Percentiles rank a stretch among this genome's conserved stretches.
These are phyloP conservation scores for Xylariaceae sp. DNA, from an alignment of 2,329 filamentous ascomycete genomes.

Conservation along the genomic window DNA sequence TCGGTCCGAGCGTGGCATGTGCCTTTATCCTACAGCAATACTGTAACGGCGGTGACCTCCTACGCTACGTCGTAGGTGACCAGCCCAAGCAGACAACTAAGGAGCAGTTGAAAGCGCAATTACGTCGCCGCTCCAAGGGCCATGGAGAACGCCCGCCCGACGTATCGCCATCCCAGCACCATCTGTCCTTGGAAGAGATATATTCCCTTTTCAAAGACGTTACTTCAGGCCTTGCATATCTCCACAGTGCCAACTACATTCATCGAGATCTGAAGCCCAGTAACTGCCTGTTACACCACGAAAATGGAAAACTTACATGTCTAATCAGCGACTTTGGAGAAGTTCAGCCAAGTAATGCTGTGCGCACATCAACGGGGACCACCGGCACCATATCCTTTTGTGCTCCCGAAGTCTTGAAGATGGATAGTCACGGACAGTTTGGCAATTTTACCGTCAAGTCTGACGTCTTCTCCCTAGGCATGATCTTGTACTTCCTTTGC, in stretches of 20 bases:
- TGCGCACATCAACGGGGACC: conserved; percentile 86
- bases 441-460: conserved; percentile 97
- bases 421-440: conserved; percentile 71
- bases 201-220: conserved; percentile 97
- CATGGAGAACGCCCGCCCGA: conserved; percentile 67
- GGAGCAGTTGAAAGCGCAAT: conserved; percentile 86
- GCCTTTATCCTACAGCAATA: conserved; percentile 98
- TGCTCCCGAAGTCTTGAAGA: conserved; percentile 86
- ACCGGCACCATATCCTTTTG: conserved; percentile 98
- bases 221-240: conserved; percentile 85
- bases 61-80: conserved; percentile 81
- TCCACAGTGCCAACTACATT: conserved; percentile 91
- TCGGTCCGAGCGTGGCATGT: conserved; percentile 90
- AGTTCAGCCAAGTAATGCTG: conserved; percentile 82
- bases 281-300: conserved; percentile 87
- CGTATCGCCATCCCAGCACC: conserved; percentile 49
- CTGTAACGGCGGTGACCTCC: conserved; percentile 90
- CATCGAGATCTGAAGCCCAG: conserved; percentile 95
- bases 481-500: conserved; percentile 99
- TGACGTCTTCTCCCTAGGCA: conserved; percentile 96
- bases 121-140: conserved; percentile 81
- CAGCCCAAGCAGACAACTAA: conserved; percentile 69
- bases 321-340: conserved; percentile 98
- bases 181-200: conserved; percentile 82
- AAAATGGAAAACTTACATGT: conserved; percentile 73